phyloP scores from a whole-genome alignment of 2,329 filamentous ascomycete genomes.

The Colletotrichum sp. region DNA sequence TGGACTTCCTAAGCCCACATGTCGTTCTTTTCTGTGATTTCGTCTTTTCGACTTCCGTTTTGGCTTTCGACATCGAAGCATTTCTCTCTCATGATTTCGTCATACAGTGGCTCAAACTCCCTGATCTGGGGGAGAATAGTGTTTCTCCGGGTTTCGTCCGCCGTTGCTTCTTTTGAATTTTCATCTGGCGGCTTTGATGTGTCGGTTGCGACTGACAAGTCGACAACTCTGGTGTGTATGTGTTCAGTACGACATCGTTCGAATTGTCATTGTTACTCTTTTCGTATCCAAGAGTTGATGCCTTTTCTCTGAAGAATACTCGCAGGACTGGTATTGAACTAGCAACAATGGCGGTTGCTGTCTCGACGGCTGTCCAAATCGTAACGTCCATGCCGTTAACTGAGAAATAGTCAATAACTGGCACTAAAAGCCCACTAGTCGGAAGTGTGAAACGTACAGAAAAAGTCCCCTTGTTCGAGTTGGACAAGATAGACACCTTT shows the following conservation, averaged over 20 bases:
- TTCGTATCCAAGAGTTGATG: constrained; percentile 1
- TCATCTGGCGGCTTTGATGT: background rate
- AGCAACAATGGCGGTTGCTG: constrained; percentile 30
- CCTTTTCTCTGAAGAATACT: constrained; percentile 26
- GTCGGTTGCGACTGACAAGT: background rate
- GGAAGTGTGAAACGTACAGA: background rate
- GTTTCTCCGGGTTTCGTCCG: background rate
- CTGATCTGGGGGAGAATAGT: background rate
- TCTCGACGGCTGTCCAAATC: constrained; percentile 32
- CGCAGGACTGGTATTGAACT: constrained; percentile 37
- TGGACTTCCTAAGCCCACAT: background rate
- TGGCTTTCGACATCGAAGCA: background rate
- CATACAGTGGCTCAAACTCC: background rate
- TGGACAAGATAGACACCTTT: constrained; percentile 14
- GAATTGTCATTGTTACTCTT: background rate
- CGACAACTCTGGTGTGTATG: background rate
- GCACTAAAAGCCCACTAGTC: background rate
- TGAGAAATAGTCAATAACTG: background rate
- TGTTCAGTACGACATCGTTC: background rate
- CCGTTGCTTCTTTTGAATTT: background rate
- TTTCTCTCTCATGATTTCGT: background rate
- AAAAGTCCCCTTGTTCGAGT: constrained; percentile 1
- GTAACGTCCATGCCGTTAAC: constrained; percentile 25
- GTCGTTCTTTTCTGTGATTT: background rate
- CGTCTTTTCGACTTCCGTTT: background rate